Evolutionary conservation across 129 eudicot genomes (phyloP), one percentile per base, ranked within the genome.

Genomic region (Helichrysum umbraculigerum): DNA sequence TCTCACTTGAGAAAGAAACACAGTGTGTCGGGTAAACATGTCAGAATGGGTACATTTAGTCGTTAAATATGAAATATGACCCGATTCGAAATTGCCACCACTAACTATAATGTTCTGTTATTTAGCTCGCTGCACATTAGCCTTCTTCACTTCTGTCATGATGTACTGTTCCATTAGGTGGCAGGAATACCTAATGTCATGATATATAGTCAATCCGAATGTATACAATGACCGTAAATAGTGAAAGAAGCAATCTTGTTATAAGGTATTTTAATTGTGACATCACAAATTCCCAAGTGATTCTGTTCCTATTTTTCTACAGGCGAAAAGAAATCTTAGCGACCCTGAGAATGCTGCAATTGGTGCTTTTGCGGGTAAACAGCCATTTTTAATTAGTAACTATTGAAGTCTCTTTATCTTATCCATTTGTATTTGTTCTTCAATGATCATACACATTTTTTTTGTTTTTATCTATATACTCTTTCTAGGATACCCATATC

Each of bases 301-400:
- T 60, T 59, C 34, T 5, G 7, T 2, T 47, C 3, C 4, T 37
- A 62, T 70, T 54, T 21, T 50, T 65, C 42, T 73, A 74, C 85
- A 92, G 98, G 98, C 96, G 8, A 89, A 70, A 72, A 86, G 98
- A 78, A 90, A 92, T 41, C 85, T 89, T 47, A 92, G 88, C 47
- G 98, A 86, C 69, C 90, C 92, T 58, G 98, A 92, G 76, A 92
- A 92, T 80, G 98, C 98, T 63, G 71, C 83, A 56, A 89, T 92
- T 80, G 96, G 98, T 74, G 98, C 98, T 71, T 89, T 92, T 84
- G 96, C 98, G 61, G 98, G 98, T 92, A 89, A 78, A 17, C 57
- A 33, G 34, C 39, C 58, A 11, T 47, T 19, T 37, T 56, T 22
- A 41, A 28, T 6, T 22, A 20, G 22, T 58, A 32, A 71, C 56